Base-by-base conservation (phyloP, 2,329 filamentous ascomycete species). In the Macrophomina tecta region DNA sequence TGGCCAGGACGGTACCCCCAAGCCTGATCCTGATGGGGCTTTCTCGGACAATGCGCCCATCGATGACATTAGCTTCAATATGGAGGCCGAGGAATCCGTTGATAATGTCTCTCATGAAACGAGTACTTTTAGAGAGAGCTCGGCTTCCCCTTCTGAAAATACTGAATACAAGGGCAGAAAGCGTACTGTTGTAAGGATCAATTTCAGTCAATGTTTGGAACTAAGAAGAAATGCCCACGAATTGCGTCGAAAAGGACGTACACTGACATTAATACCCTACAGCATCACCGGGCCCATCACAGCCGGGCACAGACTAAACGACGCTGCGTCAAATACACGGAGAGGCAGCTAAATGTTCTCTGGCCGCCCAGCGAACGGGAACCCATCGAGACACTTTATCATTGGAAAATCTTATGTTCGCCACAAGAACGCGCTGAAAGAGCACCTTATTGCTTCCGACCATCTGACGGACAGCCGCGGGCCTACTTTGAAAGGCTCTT, bases 371-470 rank as follows among this genome's bases (percentile, higher is more conserved):
- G 30, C 11, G 2, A 49, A 7, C 58, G 58, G 11, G 58, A 48
- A 5, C 2, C 12, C 1, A 62, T 62, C 32, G 30, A 4, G 6
- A 18, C 28, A 7, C 14, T 62, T 3, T 62, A 62, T 23, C 42
- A n/a, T 6, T 62, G 58, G 58, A 49, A 7, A 16, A 12, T 48
- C 11, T 11, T 36, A 14, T 14, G 34, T 11, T 28, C 58, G 2
- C 30, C 32, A 18, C 34, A 5, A 11, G 58, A 62, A 9, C 58
- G 58, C n/a, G 7, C 12, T 11, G 3, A 9, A 3, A 49, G n/a
- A 28, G 58, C 58, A 28, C 58, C 58, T 2, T 62, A 62, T 45
- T 62, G 58, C 32, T 62, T 62, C 30, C 36, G 32, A 38, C 5
- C 9, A 14, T 49, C 30, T 1, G 45, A 62, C 28, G 58, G 58